Base-by-base conservation (phyloP, 192 early-diverging fungal genomes). In the Rhizophagus clarus region DNA sequence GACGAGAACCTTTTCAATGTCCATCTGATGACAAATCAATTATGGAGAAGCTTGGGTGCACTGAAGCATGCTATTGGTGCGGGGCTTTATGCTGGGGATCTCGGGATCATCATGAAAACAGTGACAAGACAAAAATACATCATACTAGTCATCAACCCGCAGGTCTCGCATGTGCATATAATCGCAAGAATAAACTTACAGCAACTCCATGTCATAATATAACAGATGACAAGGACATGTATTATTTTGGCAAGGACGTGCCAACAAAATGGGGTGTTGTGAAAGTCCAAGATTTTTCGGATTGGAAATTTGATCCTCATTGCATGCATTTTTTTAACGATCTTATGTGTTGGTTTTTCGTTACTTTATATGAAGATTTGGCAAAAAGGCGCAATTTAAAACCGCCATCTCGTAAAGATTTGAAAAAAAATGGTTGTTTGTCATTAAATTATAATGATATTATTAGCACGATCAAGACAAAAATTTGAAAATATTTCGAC, bases 321-420 rank as follows among this genome's bases (percentile, higher is more conserved):
- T 14, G 20, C 8, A 28, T 61, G 14, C 1, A 51, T 17, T 4
- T 49, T 42, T 79, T 79, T 63, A 79, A 79, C 47, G 40, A 60
- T 37, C 70, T 79, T 31, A 79, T 72, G 68, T 32, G 79, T 47
- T 79, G 79, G 79, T 72, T 79, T 29, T 79, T 79, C 37, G 34
- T 45, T 22, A 79, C 32, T 14, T 79, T 79, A 49, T 8, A 73
- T 61, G 3, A 51, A 29, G 49, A 72, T 34, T 15, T 79, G 31
- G 79, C 79, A 79, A n/a, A 40, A 9, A 20, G 69, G 26, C 9
- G 5, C 0, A 17, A 42, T 72, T 11, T 9, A 5, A 49, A 40
- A 26, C 77, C 77, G 37, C 1, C 73, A 62, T 1, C 34, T 56
- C 3, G 2, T 61, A 11, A 62, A 0, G 60, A 75, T 22, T 22